Base-by-base conservation (phyloP, 306 rosid genomes). In the Vigna radiata region DNA sequence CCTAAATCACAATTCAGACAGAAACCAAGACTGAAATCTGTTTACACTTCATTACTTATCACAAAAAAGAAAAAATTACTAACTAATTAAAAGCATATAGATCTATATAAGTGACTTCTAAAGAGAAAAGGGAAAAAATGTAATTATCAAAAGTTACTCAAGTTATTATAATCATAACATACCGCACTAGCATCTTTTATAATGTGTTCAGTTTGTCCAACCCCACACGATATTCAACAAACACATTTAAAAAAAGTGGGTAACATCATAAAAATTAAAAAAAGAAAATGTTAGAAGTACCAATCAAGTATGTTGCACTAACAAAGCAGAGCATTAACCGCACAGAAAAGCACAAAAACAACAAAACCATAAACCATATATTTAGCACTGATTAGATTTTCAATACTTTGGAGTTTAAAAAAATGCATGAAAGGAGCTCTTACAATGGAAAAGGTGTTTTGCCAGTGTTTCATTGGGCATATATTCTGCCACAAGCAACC, bases 391-490 rank as follows among this genome's bases (percentile, higher is more conserved):
- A 75, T 31, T 25, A 12, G 10, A 29, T 74, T 61, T 53, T 76
- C 58, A 68, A 61, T 16, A 53, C 67, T 23, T 73, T 11, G 66
- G 70, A 47, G 58, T 39, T 7, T 41, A 62, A 55, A 55, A 53
- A 10, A 2, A 44, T 46, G 44, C 64, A 44, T 31, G 39, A 73
- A 63, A 70, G 13, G 77, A 43, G 27, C 50, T 29, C 91, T 85
- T 88, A 90, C 90, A 92, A 75, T 92, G 96, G 70, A 90, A 92
- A 61, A 92, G 93, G 73, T 90, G 97, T 7, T 87, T 88, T 55
- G 93, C 96, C 58, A 90, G 96, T 81, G 97, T 92, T 87, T 89
- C 96, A 68, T 83, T 88, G 25, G 93, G 93, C 93, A 92, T 88
- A 70, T 84, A 90, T 85, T 92, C 97, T 5, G 91, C 92, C 43